These are phyloP conservation scores for Globisporangium echinulatum DNA, from an alignment of 352 stramenopile species.

Conservation along the genomic window DNA sequence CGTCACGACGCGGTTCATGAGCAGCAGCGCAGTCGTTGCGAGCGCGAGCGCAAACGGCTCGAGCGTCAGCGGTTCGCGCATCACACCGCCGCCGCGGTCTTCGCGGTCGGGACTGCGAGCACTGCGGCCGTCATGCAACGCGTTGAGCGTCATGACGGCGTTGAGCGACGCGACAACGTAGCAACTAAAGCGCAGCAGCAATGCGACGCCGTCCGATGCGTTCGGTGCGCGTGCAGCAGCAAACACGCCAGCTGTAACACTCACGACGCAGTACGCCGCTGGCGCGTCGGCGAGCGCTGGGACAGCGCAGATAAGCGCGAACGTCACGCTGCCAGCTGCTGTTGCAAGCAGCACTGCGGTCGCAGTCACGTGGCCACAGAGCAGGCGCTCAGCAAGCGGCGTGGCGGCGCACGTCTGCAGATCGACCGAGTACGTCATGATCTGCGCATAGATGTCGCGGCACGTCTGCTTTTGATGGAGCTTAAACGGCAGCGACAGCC, in stretches of 20 bases:
- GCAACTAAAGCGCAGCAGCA: slow-evolving; percentile 40
- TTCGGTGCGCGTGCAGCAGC: slow-evolving; percentile 37
- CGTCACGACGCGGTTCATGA: slow-evolving; percentile 39
- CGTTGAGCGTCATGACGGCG: slow-evolving; percentile 30
- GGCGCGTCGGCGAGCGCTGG: background rate
- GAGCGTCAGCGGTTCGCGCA: slow-evolving; percentile 22
- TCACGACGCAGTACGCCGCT: slow-evolving; percentile 29
- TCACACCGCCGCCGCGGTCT: slow-evolving; percentile 1
- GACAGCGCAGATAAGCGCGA: slow-evolving; percentile 2
- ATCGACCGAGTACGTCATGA: slow-evolving; percentile 63
- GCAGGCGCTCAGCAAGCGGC: slow-evolving; percentile 31
- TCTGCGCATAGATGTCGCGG: slow-evolving; percentile 58
- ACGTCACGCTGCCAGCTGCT: background rate
- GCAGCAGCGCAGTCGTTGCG: slow-evolving; percentile 28
- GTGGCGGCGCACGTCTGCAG: slow-evolving; percentile 48
- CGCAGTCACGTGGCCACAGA: slow-evolving; percentile 21
- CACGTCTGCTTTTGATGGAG: slow-evolving; percentile 65
- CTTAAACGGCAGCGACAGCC: slow-evolving; percentile 59
- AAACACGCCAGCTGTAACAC: slow-evolving; percentile 31
- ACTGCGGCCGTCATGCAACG: background rate
- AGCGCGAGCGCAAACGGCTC: slow-evolving; percentile 54
- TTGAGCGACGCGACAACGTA: slow-evolving; percentile 49
- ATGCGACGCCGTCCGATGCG: slow-evolving; percentile 31
- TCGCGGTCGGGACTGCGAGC: background rate
- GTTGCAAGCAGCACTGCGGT: slow-evolving; percentile 21